phyloP scores from a whole-genome alignment of 2,329 filamentous ascomycete species.

The Beauveria sp. region DNA sequence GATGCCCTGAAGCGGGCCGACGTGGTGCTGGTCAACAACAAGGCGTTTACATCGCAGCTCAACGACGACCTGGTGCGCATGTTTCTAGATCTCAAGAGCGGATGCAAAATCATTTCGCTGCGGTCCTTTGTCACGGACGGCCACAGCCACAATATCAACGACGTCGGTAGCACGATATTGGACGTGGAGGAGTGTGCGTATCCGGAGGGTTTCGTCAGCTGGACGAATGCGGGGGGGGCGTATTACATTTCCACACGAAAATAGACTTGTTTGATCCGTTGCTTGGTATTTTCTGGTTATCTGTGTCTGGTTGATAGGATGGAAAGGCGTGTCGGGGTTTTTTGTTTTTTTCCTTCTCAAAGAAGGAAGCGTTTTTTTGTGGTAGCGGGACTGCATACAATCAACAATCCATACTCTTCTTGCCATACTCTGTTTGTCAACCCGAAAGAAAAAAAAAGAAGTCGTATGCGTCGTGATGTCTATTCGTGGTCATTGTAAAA shows the following conservation, averaged over 20 bases:
- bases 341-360: background rate
- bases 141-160: slow-evolving; percentile 68
- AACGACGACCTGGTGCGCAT: slow-evolving; percentile 81
- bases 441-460: background rate
- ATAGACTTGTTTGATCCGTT: slow-evolving; percentile 17
- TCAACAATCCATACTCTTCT: slow-evolving; percentile 1
- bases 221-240: slow-evolving; percentile 74
- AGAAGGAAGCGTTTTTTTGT: background rate
- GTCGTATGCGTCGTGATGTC: background rate
- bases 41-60: slow-evolving; percentile 82
- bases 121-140: slow-evolving; percentile 83
- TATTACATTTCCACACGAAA: slow-evolving; percentile 88
- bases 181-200: slow-evolving; percentile 59
- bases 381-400: slow-evolving; percentile 11
- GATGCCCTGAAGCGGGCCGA: slow-evolving; percentile 75
- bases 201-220: slow-evolving; percentile 74
- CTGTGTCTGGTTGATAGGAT: background rate
- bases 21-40: slow-evolving; percentile 96
- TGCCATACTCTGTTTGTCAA: background rate
- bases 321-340: slow-evolving; percentile 14
- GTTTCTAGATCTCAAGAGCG: slow-evolving; percentile 88
- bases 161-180: slow-evolving; percentile 75
- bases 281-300: background rate
- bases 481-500: background rate
- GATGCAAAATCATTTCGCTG: slow-evolving; percentile 82